These are phyloP conservation scores for Purpureocillium lavendulum DNA, from an alignment of 2,329 filamentous ascomycete species.

Conservation along the genomic window DNA sequence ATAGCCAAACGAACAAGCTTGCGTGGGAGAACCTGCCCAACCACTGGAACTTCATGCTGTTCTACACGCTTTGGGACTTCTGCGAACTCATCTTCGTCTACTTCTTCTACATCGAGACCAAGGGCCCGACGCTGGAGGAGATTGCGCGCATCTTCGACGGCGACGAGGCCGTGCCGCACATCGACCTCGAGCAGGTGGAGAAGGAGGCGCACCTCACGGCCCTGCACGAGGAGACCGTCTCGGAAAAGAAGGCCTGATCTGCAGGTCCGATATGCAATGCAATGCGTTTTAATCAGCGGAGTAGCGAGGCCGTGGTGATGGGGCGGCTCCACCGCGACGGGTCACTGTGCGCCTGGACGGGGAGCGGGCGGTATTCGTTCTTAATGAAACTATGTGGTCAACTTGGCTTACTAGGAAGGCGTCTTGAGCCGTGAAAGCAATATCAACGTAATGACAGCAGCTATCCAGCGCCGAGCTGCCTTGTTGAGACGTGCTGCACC, in stretches of 20 bases:
- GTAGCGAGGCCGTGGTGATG: too few relatives aligned
- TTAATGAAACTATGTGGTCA: too few relatives aligned
- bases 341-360: too few relatives aligned
- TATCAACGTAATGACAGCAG: too few relatives aligned
- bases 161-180: slow-evolving; percentile 45
- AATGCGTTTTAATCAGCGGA: slow-evolving; percentile 1
- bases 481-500: too few relatives aligned
- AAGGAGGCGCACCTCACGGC: slow-evolving; percentile 32
- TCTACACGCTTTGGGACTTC: slow-evolving; percentile 57
- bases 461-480: too few relatives aligned
- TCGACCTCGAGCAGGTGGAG: slow-evolving; percentile 46
- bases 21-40: slow-evolving; percentile 51
- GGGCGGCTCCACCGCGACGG: too few relatives aligned
- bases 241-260: too few relatives aligned
- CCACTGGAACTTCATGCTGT: slow-evolving; percentile 59
- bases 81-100: slow-evolving; percentile 54
- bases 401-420: too few relatives aligned
- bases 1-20: slow-evolving; percentile 53
- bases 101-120: slow-evolving; percentile 63
- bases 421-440: too few relatives aligned
- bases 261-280: not conserved
- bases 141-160: slow-evolving; percentile 46
- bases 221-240: slow-evolving; percentile 12
- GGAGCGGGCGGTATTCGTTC: too few relatives aligned
- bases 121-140: slow-evolving; percentile 57